phyloP scores from a whole-genome alignment of 257 asterid genomes.

The Penstemon barbatus region DNA sequence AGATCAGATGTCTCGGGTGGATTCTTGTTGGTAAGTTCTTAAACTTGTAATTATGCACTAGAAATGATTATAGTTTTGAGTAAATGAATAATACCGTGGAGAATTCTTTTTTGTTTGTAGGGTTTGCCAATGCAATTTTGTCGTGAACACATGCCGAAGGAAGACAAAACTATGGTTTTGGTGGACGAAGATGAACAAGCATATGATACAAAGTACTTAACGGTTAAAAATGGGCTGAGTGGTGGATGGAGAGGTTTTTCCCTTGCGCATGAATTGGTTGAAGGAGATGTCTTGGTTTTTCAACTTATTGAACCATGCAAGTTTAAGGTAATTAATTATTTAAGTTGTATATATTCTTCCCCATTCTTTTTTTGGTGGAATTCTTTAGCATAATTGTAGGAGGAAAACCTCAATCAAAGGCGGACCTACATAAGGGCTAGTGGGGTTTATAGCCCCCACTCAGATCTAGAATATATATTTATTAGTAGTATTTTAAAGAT shows the following conservation, averaged over 20 bases:
- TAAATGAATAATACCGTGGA: neutral
- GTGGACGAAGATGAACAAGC: constrained; percentile 49
- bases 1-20: neutral
- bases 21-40: neutral
- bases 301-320: constrained; percentile 47
- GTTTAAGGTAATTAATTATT: constrained; percentile 40
- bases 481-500: too few species aligned
- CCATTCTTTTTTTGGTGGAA: neutral
- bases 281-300: constrained; percentile 62
- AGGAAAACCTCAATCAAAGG: too few species aligned
- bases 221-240: constrained; percentile 48
- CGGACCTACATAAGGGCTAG: too few species aligned
- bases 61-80: neutral
- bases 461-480: too few species aligned
- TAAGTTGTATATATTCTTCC: neutral
- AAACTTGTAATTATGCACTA: neutral
- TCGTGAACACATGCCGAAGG: constrained; percentile 44
- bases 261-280: constrained; percentile 48
- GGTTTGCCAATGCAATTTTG: constrained; percentile 56
- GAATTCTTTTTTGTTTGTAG: constrained; percentile 29
- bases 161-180: constrained; percentile 40
- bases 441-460: too few species aligned
- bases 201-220: constrained; percentile 39
- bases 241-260: constrained; percentile 80
- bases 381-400: neutral